phyloP scores from a whole-genome alignment of 805 yeast species.

The Hyphopichia homilentoma region DNA sequence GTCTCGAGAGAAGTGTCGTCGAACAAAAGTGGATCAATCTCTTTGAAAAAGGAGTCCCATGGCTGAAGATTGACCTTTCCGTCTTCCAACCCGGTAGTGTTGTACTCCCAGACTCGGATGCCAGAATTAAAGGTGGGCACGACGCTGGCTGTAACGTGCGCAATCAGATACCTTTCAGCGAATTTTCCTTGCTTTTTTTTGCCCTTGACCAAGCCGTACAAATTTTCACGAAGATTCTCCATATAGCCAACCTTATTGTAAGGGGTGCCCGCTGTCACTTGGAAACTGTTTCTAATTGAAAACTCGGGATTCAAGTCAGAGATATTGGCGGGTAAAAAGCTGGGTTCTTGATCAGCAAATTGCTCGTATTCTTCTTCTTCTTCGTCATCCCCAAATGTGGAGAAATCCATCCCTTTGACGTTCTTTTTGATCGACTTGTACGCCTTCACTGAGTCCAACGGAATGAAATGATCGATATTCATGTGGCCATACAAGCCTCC shows the following conservation, averaged over 20 bases:
- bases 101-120: slow-evolving; percentile 82
- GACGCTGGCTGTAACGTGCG: slow-evolving; percentile 68
- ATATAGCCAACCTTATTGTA: slow-evolving; percentile 62
- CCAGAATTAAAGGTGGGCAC: slow-evolving; percentile 87
- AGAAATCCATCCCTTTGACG: slow-evolving; percentile 11
- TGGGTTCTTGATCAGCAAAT: slow-evolving; percentile 6
- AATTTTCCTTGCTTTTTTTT: slow-evolving; percentile 37
- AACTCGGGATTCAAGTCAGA: slow-evolving; percentile 15
- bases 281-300: slow-evolving; percentile 18
- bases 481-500: slow-evolving; percentile 88
- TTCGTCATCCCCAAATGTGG: slow-evolving; percentile 21
- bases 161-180: slow-evolving; percentile 63
- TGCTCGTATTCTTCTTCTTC: slow-evolving; percentile 13
- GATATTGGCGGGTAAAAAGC: slow-evolving; percentile 3
- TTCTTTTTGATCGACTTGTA: slow-evolving; percentile 45
- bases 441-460: slow-evolving; percentile 68
- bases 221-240: slow-evolving; percentile 49
- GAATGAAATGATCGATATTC: slow-evolving; percentile 84
- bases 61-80: no score
- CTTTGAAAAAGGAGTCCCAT: slow-evolving; percentile 58
- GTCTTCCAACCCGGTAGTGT: slow-evolving; percentile 52
- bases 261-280: slow-evolving; percentile 57
- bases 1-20: slow-evolving; percentile 17
- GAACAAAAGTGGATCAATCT: slow-evolving; percentile 35
- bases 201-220: slow-evolving; percentile 50